A percentile compares a stretch with the other conserved stretches of the same genome.
Evolutionary conservation across 768 basidiomycete genomes (phyloP).

Genomic region (Pholiota microspora): DNA sequence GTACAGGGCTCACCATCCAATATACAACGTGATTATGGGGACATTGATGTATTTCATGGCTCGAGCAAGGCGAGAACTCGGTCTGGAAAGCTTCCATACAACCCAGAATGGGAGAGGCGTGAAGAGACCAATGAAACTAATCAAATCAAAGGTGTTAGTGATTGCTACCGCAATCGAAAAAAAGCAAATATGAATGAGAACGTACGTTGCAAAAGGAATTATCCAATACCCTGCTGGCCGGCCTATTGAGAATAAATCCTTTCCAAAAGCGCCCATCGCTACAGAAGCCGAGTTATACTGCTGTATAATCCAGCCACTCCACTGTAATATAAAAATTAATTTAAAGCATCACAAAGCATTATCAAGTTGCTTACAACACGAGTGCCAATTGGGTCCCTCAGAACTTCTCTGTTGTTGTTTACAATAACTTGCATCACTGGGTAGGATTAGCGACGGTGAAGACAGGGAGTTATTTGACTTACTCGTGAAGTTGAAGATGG

Average conservation of each 20-base stretch:
- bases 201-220: slow-evolving; percentile 45
- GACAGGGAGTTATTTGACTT: slow-evolving; percentile 5
- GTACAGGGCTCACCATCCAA: slow-evolving; percentile 26
- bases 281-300: slow-evolving; percentile 52
- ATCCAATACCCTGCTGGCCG: slow-evolving; percentile 43
- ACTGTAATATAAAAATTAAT: slow-evolving; percentile 22
- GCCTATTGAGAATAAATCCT: slow-evolving; percentile 48
- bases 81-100: slow-evolving; percentile 34
- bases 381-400: slow-evolving; percentile 47
- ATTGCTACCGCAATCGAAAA: not conserved
- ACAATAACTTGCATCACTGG: slow-evolving; percentile 51
- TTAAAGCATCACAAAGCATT: not conserved
- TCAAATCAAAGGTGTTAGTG: too few species aligned
- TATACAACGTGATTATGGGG: slow-evolving; percentile 41
- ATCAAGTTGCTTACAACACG: slow-evolving; percentile 34
- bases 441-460: not conserved
- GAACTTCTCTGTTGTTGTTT: slow-evolving; percentile 39
- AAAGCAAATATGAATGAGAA: not conserved
- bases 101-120: slow-evolving; percentile 50
- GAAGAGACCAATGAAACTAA: slow-evolving; percentile 44
- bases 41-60: slow-evolving; percentile 42
- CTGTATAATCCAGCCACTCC: slow-evolving; percentile 55
- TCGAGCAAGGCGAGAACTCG: slow-evolving; percentile 29
- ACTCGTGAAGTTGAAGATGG: slow-evolving; percentile 53
- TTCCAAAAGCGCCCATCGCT: slow-evolving; percentile 53